Evolutionary conservation across 768 basidiomycete genomes (phyloP).

Genomic region (Exidia glandulosa): DNA sequence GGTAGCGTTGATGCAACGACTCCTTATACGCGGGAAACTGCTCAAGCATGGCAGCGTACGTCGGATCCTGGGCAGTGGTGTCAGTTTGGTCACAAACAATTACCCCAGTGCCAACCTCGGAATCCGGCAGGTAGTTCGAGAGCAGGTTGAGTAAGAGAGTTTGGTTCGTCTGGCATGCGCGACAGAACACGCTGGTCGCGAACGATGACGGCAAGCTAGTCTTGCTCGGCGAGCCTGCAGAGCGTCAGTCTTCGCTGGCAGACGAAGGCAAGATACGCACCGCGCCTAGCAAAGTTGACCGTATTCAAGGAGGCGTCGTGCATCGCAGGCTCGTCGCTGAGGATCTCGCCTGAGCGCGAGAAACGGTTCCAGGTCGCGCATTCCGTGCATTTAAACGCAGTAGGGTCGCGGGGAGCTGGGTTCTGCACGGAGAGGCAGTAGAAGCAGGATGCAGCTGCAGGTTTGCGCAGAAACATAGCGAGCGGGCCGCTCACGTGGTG

Average conservation of each 20-base stretch:
- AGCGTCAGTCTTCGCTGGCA: not conserved
- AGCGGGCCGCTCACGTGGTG: not conserved
- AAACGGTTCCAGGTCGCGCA: constrained; percentile 51
- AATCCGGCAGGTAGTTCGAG: constrained; percentile 76
- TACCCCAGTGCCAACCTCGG: constrained; percentile 41
- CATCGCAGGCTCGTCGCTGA: constrained; percentile 84
- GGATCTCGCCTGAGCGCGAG: constrained; percentile 59
- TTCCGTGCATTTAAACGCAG: constrained; percentile 8
- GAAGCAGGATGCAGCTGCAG: constrained; percentile 6
- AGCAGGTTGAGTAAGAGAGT: constrained; percentile 76
- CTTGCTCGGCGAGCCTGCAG: constrained; percentile 53
- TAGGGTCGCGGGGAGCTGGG: constrained; percentile 3
- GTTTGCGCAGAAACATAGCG: not conserved
- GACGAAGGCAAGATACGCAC: constrained; percentile 26
- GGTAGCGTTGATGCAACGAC: constrained; percentile 72
- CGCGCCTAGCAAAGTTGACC: constrained; percentile 59
- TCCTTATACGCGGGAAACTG: constrained; percentile 60
- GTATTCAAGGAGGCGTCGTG: constrained; percentile 65
- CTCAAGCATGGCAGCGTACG: constrained; percentile 51
- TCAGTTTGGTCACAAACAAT: not conserved
- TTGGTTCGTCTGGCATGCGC: constrained; percentile 87
- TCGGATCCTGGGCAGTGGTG: constrained; percentile 45
- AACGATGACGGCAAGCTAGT: constrained; percentile 57
- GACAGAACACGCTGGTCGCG: constrained; percentile 53
- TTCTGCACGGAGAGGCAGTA: constrained; percentile 8